Evolutionary conservation across 176 grass and related monocot species (phyloP).

Genomic region (Oryza australiensis): DNA sequence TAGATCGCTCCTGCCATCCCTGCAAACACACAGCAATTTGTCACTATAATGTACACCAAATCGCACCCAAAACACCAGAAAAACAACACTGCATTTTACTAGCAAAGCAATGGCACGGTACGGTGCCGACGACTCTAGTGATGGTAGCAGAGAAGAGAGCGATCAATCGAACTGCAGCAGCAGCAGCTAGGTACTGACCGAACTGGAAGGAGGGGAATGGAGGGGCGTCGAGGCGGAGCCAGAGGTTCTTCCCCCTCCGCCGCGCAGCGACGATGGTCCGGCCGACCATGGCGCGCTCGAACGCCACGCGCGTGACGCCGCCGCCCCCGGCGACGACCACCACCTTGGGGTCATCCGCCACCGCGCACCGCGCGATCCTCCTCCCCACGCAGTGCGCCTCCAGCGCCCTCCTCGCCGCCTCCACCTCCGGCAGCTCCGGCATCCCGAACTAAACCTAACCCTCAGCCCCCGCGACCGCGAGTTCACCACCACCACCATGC

Average conservation of each 20-base stretch:
- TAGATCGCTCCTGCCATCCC: slow-evolving; percentile 84
- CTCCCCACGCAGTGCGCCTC: slow-evolving; percentile 74
- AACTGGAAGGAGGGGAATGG: slow-evolving; percentile 96
- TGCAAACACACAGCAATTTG: slow-evolving; percentile 29
- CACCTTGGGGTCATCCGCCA: slow-evolving; percentile 70
- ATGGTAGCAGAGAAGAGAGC: no score
- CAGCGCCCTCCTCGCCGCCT: slow-evolving; percentile 82
- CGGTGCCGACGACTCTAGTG: not conserved
- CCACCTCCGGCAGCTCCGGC: slow-evolving; percentile 94
- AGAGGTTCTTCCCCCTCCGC: slow-evolving; percentile 86
- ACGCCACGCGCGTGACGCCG: slow-evolving; percentile 34
- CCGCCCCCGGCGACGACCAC: slow-evolving; percentile 33
- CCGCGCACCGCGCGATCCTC: slow-evolving; percentile 60
- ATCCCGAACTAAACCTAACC: no score
- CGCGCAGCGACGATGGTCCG: slow-evolving; percentile 62
- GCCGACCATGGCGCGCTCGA: slow-evolving; percentile 67
- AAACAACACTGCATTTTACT: not conserved
- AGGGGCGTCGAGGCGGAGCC: slow-evolving; percentile 79
- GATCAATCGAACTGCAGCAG: not conserved
- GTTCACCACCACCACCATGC: no score
- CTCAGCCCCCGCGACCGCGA: not conserved
- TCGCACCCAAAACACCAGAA: not conserved
- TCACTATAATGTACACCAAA: not conserved
- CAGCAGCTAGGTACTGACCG: slow-evolving; percentile 40
- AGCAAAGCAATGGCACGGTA: not conserved